Percentiles rank a stretch among this genome's conserved stretches.
phyloP scores from a whole-genome alignment of 495 filamentous ascomycete genomes.

The Letharia columbiana region DNA sequence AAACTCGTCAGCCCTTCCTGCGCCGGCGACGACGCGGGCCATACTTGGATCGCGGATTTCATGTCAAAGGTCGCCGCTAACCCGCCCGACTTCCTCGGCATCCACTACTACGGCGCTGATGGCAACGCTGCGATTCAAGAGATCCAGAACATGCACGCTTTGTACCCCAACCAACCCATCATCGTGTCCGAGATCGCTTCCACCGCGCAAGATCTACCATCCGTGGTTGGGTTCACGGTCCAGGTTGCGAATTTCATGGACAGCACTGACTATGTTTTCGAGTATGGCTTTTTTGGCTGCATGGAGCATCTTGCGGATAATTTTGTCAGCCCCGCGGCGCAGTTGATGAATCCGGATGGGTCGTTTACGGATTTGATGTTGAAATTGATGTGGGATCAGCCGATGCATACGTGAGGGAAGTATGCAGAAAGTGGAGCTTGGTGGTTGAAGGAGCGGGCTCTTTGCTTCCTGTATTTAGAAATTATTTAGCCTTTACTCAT shows the following conservation, averaged over 20 bases:
- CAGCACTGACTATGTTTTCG: conserved; percentile 33
- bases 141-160: conserved; percentile 33
- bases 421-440: not conserved
- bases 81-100: conserved; percentile 37
- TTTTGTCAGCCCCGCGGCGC: conserved; percentile 40
- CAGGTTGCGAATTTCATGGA: conserved; percentile 40
- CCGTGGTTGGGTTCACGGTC: conserved; percentile 36
- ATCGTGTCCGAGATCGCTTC: conserved; percentile 41
- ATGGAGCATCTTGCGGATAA: conserved; percentile 35
- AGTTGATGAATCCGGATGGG: conserved; percentile 40
- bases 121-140: conserved; percentile 28
- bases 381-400: conserved; percentile 31
- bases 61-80: conserved; percentile 32
- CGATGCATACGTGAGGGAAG: conserved; percentile 18
- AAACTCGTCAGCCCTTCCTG: conserved; percentile 35
- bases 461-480: too few relatives aligned
- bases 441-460: not conserved
- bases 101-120: conserved; percentile 40
- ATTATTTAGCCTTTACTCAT: too few relatives aligned
- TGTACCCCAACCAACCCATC: conserved; percentile 28
- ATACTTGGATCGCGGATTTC: conserved; percentile 37
- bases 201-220: conserved; percentile 31
- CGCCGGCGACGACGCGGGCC: conserved; percentile 32
- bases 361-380: conserved; percentile 35
- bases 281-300: conserved; percentile 42